Evolutionary conservation across 305 asterid genomes (phyloP).

Genomic region (Fraxinus greggii): DNA sequence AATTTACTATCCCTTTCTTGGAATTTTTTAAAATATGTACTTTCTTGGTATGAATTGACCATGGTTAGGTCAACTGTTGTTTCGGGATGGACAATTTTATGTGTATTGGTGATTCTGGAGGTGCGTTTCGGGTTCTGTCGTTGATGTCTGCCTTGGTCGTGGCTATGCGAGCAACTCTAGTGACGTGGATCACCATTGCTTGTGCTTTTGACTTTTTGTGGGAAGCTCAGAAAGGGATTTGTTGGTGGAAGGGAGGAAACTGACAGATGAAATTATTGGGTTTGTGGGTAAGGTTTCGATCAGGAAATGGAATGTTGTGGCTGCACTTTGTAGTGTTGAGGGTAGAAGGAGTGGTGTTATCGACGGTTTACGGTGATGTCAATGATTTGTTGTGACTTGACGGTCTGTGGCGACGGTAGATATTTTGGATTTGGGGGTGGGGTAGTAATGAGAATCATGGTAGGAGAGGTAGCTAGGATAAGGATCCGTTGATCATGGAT

Average conservation of each 20-base stretch:
- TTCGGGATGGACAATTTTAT: slow-evolving; percentile 35
- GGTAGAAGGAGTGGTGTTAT: no score
- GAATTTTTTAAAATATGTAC: slow-evolving; percentile 38
- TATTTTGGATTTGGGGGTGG: no score
- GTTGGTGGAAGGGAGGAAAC: slow-evolving; percentile 44
- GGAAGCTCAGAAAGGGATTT: slow-evolving; percentile 42
- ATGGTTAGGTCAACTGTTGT: slow-evolving; percentile 15
- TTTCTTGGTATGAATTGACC: slow-evolving; percentile 40
- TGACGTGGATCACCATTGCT: slow-evolving; percentile 46
- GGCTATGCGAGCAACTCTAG: slow-evolving; percentile 43
- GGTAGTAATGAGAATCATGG: no score
- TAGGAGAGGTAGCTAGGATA: no score
- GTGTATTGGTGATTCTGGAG: slow-evolving; percentile 37
- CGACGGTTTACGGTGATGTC: no score
- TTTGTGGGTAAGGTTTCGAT: slow-evolving; percentile 36
- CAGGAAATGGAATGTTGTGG: slow-evolving; percentile 46
- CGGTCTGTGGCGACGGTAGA: no score
- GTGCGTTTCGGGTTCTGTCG: slow-evolving; percentile 41
- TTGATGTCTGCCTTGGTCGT: slow-evolving; percentile 47
- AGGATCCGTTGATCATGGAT: no score
- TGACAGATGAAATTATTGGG: slow-evolving; percentile 41
- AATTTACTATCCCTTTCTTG: slow-evolving; percentile 34
- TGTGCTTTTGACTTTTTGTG: slow-evolving; percentile 41
- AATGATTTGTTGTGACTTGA: no score
- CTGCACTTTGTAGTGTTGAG: slow-evolving; percentile 29